These are phyloP conservation scores for Gardenia jasminoides DNA, from an alignment of 257 asterid genomes.

Conservation along the genomic window DNA sequence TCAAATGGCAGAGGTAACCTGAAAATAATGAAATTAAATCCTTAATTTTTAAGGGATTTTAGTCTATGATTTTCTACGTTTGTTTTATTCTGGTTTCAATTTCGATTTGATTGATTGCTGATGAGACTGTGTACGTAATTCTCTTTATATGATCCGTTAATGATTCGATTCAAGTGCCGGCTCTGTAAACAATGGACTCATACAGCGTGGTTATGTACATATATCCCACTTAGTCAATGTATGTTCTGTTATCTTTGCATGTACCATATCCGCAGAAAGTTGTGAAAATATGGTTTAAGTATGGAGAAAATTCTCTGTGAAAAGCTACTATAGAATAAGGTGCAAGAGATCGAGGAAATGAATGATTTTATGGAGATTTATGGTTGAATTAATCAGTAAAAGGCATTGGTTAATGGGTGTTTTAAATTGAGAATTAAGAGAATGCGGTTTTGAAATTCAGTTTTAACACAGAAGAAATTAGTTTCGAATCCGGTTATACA, in stretches of 20 bases:
- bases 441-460: neutral
- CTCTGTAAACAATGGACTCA: neutral
- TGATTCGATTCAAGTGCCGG: neutral
- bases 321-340: neutral
- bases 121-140: neutral
- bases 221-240: neutral
- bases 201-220: neutral
- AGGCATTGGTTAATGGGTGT: neutral
- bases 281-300: neutral
- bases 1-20: slow-evolving; percentile 23
- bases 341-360: neutral
- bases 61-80: neutral
- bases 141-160: neutral
- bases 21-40: neutral
- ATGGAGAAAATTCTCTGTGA: neutral
- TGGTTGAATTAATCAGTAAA: neutral
- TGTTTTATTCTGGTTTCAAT: neutral
- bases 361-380: neutral
- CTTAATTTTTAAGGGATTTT: neutral
- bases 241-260: neutral
- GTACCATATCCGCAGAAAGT: neutral
- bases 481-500: neutral
- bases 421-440: neutral
- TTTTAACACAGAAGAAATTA: too few species aligned
- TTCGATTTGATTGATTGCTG: neutral